Conservation (phyloP, 148 eudicot genomes). For the Chenopodium quinoa region DNA sequence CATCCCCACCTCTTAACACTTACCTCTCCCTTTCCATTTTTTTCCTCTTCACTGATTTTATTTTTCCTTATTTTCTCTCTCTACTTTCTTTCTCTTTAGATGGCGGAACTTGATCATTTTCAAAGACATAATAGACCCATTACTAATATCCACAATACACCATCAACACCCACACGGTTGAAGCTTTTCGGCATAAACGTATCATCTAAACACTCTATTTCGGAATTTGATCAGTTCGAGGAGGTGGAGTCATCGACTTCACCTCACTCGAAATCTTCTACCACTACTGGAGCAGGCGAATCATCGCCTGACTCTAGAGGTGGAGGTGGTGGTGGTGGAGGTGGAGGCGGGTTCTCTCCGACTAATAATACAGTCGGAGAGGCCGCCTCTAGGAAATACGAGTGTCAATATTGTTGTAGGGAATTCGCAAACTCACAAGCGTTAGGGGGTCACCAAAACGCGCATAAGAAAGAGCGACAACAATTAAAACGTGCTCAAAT, state of each 20-base stretch:
- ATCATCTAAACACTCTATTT: slow-evolving; percentile 23
- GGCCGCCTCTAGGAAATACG: slow-evolving; percentile 47
- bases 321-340: slow-evolving; percentile 12
- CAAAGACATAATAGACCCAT: slow-evolving; percentile 17
- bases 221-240: background rate
- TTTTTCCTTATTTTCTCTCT: slow-evolving; percentile 10
- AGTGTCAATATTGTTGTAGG: slow-evolving; percentile 84
- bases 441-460: slow-evolving; percentile 91
- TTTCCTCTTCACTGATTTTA: background rate
- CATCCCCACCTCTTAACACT: slow-evolving; percentile 9
- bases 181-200: slow-evolving; percentile 83
- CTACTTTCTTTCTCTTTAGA: slow-evolving; percentile 25
- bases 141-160: slow-evolving; percentile 17
- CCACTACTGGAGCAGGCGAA: slow-evolving; percentile 13
- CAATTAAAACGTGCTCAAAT: slow-evolving; percentile 82
- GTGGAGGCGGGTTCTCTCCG: slow-evolving; percentile 21
- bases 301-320: slow-evolving; percentile 34
- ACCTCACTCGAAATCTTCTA: slow-evolving; percentile 35
- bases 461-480: slow-evolving; percentile 87
- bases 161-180: slow-evolving; percentile 36
- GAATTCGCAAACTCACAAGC: slow-evolving; percentile 95
- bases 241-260: slow-evolving; percentile 43
- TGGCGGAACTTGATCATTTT: slow-evolving; percentile 61
- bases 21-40: background rate
- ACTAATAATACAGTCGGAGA: background rate